phyloP scores from a whole-genome alignment of 2,329 filamentous ascomycete genomes.

The Fusarium duplospermum region DNA sequence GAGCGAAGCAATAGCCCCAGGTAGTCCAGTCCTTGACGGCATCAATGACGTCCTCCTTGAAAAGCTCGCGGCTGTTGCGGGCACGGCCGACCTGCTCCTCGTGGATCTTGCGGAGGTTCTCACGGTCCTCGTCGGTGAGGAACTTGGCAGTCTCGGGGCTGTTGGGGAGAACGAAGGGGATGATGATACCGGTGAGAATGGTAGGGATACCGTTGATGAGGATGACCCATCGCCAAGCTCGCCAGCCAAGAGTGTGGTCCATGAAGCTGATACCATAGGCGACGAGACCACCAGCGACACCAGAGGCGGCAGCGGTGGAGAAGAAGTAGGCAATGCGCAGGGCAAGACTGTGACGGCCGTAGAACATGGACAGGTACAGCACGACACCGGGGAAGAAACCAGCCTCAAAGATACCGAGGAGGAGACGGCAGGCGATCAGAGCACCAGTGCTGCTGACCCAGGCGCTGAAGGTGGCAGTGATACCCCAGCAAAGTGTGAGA shows the following conservation, averaged over 20 bases:
- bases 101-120: conserved; percentile 65
- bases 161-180: conserved; percentile 69
- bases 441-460: conserved; percentile 59
- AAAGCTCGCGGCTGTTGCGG: conserved; percentile 36
- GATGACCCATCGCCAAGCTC: conserved; percentile 77
- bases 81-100: conserved; percentile 56
- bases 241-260: conserved; percentile 66
- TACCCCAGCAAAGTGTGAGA: conserved; percentile 59
- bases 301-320: conserved; percentile 69
- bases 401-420: conserved; percentile 55
- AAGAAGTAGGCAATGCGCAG: conserved; percentile 73
- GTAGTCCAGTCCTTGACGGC: conserved; percentile 69
- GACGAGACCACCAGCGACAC: conserved; percentile 72
- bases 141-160: conserved; percentile 64
- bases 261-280: conserved; percentile 74
- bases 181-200: conserved; percentile 64
- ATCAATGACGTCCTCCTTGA: conserved; percentile 43
- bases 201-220: conserved; percentile 61
- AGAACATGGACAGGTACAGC: conserved; percentile 71
- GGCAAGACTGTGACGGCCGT: conserved; percentile 70
- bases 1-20: conserved; percentile 68
- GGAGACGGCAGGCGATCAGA: conserved; percentile 56
- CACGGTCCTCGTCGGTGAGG: conserved; percentile 40
- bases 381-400: conserved; percentile 64
- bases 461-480: conserved; percentile 56